Base-by-base conservation (phyloP, 2,329 filamentous ascomycete genomes). In the Colletotrichum spaethianum region DNA sequence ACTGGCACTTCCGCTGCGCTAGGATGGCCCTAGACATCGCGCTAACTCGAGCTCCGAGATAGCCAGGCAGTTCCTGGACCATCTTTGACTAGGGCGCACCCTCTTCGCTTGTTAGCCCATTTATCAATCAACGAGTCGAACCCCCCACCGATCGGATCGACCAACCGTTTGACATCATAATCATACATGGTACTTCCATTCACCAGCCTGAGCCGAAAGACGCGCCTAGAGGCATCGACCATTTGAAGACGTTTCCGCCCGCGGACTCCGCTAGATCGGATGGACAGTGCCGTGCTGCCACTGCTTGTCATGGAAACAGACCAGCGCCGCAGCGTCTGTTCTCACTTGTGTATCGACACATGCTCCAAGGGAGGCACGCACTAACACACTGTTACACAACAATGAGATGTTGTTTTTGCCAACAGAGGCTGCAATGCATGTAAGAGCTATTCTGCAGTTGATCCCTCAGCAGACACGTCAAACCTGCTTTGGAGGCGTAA, bases 391-490 rank as follows among this genome's bases (percentile, higher is more conserved):
- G 42, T 63, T 28, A 4, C 53, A 60, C 23, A 38, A 28, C 46
- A 7, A 53, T 5, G 4, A 36, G 16, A 8, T 20, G n/a, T 40
- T 36, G 61, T 23, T 55, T 67, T 33, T 23, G 26, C 38, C n/a
- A 50, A 26, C 9, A 42, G 11, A 42, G 52, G 18, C 36, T 33
- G 14, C 20, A 55, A 57, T 40, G 69, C 65, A 60, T 53, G 65
- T 59, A 33, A 59, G 44, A 63, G 57, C 9, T 2, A 16, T 20
- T 23, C 4, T 57, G 36, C 42, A 59, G 46, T 57, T 71, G 40
- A 55, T 26, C 44, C 28, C 31, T 38, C 50, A 44, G 59, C 46
- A 44, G 53, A 72, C 64, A 40, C 59, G 69, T 59, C 69, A 72
- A 67, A 53, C 50, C 50, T 42, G 48, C 38, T 18, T 55, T n/a